A percentile compares a stretch with the other conserved stretches of the same genome.
Evolutionary conservation across 805 yeast genomes (phyloP).

Genomic region (Yamadazyma endophytica): DNA sequence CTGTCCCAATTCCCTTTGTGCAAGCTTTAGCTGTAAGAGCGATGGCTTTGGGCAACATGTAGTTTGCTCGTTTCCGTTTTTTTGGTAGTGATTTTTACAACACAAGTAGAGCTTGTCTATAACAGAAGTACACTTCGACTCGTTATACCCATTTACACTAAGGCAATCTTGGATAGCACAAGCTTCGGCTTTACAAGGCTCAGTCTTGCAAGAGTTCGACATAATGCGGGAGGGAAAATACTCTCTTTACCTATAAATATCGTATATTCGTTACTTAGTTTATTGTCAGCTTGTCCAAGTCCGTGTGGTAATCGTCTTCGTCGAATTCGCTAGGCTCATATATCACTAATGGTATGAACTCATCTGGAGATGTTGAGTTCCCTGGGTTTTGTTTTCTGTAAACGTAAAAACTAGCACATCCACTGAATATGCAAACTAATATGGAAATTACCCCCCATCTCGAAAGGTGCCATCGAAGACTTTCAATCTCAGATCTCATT

Average conservation of each 20-base stretch:
- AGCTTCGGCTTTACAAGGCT: conserved; percentile 73
- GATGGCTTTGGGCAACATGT: conserved; percentile 79
- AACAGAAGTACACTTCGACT: conserved; percentile 63
- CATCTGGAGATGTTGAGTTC: too few species aligned
- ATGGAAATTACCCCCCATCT: conserved; percentile 82
- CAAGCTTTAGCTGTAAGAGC: conserved; percentile 57
- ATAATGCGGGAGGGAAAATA: not conserved
- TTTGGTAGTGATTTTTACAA: conserved; percentile 61
- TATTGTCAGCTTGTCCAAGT: conserved; percentile 37
- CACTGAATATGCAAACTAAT: conserved; percentile 56
- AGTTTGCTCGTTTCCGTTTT: conserved; percentile 53
- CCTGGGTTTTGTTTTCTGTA: conserved; percentile 17
- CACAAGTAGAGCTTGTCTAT: conserved; percentile 75
- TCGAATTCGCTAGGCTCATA: conserved; percentile 47
- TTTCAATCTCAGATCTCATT: conserved; percentile 81
- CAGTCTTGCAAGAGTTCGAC: conserved; percentile 10
- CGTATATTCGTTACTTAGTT: conserved; percentile 2
- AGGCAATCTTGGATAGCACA: conserved; percentile 84
- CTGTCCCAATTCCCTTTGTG: conserved; percentile 54
- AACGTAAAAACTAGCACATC: conserved; percentile 51
- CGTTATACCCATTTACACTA: conserved; percentile 58
- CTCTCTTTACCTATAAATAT: not conserved
- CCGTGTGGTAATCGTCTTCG: conserved; percentile 53
- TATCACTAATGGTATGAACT: conserved; percentile 39
- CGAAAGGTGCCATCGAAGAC: conserved; percentile 89